A percentile compares a stretch with the other conserved stretches of the same genome.
These are phyloP conservation scores for Plasmodium billcollinsi DNA, from an alignment of 169 alveolate species.

Conservation along the genomic window DNA sequence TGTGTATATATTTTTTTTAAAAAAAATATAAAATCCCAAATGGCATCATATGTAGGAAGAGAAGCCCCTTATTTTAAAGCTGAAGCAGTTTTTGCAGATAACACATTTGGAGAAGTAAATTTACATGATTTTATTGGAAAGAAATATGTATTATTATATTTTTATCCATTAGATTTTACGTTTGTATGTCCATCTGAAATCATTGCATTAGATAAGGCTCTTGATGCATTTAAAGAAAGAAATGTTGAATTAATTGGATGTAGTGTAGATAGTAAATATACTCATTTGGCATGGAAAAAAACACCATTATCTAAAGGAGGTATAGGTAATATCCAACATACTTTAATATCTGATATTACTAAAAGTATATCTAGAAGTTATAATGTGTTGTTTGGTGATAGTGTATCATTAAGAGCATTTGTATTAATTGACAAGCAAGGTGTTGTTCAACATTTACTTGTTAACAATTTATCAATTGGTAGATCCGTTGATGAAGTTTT, in stretches of 20 bases:
- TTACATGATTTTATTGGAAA: slow-evolving; percentile 95
- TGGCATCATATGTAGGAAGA: slow-evolving; percentile 83
- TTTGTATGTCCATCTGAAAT: slow-evolving; percentile 99
- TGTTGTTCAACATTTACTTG: slow-evolving; percentile 94
- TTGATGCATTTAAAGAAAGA: slow-evolving; percentile 94
- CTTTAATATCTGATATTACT: slow-evolving; percentile 94
- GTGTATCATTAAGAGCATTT: slow-evolving; percentile 97
- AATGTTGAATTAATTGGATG: slow-evolving; percentile 95
- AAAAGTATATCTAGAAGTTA: slow-evolving; percentile 93
- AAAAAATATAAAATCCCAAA: slow-evolving; percentile 1
- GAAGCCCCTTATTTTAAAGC: slow-evolving; percentile 98
- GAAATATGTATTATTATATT: slow-evolving; percentile 97
- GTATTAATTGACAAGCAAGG: slow-evolving; percentile 98
- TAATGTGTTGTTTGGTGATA: slow-evolving; percentile 94
- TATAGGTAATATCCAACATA: slow-evolving; percentile 96
- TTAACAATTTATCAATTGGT: slow-evolving; percentile 99
- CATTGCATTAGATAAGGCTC: slow-evolving; percentile 94
- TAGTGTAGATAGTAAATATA: slow-evolving; percentile 97
- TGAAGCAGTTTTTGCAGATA: slow-evolving; percentile 95
- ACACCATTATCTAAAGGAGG: slow-evolving; percentile 98
- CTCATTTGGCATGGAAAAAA: slow-evolving; percentile 97
- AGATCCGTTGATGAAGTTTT: slow-evolving; percentile 96
- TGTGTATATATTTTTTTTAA: neutral
- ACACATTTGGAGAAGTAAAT: slow-evolving; percentile 92
- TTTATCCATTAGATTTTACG: slow-evolving; percentile 99